Conservation (phyloP, 202 grass and related monocot species). For the Hordeum pubiflorum region DNA sequence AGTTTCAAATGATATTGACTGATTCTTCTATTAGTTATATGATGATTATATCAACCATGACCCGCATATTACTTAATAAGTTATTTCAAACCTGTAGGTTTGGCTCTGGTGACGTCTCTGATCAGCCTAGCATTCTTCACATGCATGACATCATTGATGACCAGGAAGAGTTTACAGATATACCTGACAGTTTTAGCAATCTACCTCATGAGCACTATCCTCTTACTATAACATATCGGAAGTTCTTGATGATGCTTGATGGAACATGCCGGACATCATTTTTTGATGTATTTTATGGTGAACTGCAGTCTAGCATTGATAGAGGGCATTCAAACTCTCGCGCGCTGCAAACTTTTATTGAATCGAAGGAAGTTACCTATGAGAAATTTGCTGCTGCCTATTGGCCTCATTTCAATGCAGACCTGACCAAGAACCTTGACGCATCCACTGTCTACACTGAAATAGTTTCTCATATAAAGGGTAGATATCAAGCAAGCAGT, state of each 20-base stretch:
- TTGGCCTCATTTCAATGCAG: conserved; percentile 64
- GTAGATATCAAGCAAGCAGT: conserved; percentile 16
- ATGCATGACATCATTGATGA: conserved; percentile 60
- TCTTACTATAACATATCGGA: conserved; percentile 63
- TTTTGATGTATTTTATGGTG: conserved; percentile 54
- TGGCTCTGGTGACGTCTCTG: conserved; percentile 32
- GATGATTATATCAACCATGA: background rate
- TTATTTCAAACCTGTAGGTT: conserved; percentile 38
- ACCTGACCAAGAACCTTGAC: conserved; percentile 67
- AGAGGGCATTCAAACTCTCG: conserved; percentile 47
- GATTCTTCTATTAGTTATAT: background rate
- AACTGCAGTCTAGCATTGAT: conserved; percentile 24
- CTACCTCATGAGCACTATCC: conserved; percentile 44
- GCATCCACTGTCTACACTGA: conserved; percentile 72
- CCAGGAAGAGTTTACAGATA: conserved; percentile 48
- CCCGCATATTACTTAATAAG: background rate
- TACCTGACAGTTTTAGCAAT: conserved; percentile 55
- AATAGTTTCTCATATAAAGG: conserved; percentile 91
- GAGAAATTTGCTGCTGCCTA: conserved; percentile 66
- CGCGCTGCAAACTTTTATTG: conserved; percentile 45
- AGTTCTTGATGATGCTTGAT: conserved; percentile 91
- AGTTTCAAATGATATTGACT: background rate
- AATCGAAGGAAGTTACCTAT: conserved; percentile 69
- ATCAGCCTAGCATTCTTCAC: conserved; percentile 22
- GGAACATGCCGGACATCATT: conserved; percentile 60